phyloP scores from a whole-genome alignment of 2,329 filamentous ascomycete species.

The Xylariomycetidae sp. region DNA sequence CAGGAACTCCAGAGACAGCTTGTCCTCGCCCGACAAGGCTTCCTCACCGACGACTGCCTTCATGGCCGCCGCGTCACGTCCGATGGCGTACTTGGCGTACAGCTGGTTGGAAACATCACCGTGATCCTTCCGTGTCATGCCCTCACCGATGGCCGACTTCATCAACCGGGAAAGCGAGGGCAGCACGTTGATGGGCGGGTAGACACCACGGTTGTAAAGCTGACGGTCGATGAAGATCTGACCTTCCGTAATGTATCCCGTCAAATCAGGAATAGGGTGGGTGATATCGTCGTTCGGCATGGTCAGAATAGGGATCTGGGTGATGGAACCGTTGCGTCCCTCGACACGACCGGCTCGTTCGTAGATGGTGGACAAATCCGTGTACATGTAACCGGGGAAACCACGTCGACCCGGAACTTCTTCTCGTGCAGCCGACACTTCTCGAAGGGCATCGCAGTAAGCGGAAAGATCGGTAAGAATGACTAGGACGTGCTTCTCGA shows the following conservation, averaged over 20 bases:
- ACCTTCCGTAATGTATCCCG: conserved; percentile 97
- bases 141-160: conserved; percentile 99
- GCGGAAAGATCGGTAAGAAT: conserved; percentile 97
- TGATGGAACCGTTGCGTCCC: conserved; percentile 96
- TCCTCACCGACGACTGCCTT: conserved; percentile 99
- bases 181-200: conserved; percentile 97
- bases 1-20: conserved; percentile 94
- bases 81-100: conserved; percentile 99
- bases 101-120: conserved; percentile 98
- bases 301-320: conserved; percentile 96
- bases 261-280: conserved; percentile 97
- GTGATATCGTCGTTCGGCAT: conserved; percentile 99
- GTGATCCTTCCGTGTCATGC: conserved; percentile 93
- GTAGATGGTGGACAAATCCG: conserved; percentile 99
- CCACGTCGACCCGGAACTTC: conserved; percentile 98
- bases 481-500: conserved; percentile 98
- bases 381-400: conserved; percentile 99
- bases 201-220: conserved; percentile 93
- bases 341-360: conserved; percentile 96
- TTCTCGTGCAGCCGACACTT: conserved; percentile 95
- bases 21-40: conserved; percentile 90
- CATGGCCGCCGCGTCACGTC: conserved; percentile 96
- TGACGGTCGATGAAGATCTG: conserved; percentile 97
- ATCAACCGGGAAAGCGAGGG: conserved; percentile 98
- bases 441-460: conserved; percentile 97